Evolutionary conservation across 352 stramenopile genomes (phyloP).

Genomic region (Thalassiosira sp.): DNA sequence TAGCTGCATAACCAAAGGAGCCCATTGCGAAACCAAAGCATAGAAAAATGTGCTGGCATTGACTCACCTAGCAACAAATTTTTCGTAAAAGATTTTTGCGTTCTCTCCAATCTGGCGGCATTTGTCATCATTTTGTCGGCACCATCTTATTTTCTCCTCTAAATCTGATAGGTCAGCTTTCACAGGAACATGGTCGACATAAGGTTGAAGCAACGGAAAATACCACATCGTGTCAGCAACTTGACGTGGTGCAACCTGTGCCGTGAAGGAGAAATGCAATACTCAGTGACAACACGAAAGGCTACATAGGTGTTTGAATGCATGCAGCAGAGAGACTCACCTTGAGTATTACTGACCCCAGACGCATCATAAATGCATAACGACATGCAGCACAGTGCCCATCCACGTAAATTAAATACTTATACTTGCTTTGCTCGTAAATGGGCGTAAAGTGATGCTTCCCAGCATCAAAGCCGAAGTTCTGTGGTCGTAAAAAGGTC

Average conservation of each 20-base stretch:
- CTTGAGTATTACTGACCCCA: constrained; percentile 98
- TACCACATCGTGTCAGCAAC: constrained; percentile 98
- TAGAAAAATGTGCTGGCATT: constrained; percentile 11
- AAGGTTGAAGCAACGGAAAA: constrained; percentile 93
- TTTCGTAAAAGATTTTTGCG: constrained; percentile 92
- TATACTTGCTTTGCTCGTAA: constrained; percentile 96
- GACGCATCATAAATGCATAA: constrained; percentile 98
- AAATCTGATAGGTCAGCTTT: constrained; percentile 96
- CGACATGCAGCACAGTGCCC: constrained; percentile 96
- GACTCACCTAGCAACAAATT: constrained; percentile 68
- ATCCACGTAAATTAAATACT: constrained; percentile 97
- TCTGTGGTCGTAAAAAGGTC: constrained; percentile 89
- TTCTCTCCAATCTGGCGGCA: constrained; percentile 94
- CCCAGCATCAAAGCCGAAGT: constrained; percentile 88
- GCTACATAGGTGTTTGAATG: neutral
- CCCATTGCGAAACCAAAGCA: constrained; percentile 6
- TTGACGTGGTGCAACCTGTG: constrained; percentile 67
- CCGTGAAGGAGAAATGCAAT: neutral
- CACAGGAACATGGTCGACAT: constrained; percentile 96
- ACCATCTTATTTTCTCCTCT: constrained; percentile 97
- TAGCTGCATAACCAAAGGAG: too few relatives aligned
- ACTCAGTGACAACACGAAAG: constrained; percentile 2
- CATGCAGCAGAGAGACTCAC: constrained; percentile 1
- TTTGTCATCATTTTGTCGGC: constrained; percentile 94
- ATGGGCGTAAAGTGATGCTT: constrained; percentile 96